Base-by-base conservation (phyloP, 768 basidiomycete species). In the Lactifluus pinguis region DNA sequence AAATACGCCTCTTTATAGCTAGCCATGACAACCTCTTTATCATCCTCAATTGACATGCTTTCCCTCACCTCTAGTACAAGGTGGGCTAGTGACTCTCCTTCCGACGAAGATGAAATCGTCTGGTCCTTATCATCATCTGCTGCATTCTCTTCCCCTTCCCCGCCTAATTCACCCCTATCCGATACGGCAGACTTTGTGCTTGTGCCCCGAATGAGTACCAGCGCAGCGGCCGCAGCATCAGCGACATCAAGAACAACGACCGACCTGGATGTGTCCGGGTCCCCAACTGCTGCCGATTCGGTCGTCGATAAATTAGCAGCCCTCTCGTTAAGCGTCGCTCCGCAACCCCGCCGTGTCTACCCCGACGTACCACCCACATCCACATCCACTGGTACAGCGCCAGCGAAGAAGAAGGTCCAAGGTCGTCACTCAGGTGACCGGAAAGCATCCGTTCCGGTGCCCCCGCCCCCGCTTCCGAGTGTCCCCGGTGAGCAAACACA, bases 221-320 rank as follows among this genome's bases (percentile, higher is more conserved):
- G 83, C 53, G 68, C 83, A 55, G 72, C 83, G 3, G 79, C 67
- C 75, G 78, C 52, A 80, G 82, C 60, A 80, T 77, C 67, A 75
- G 78, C 52, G 80, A 82, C 60, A 80, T 77, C 68, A 76, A n/a
- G n/a, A n/a, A 83, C 57, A 69, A 83, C 54, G 9, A 6, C 34
- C 21, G 32, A 32, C 11, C 11, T 14, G 39, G 4, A 39, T 2
- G 25, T 14, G 9, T 30, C 55, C 7, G 14, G 4, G 10, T 47
- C 45, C 11, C 47, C 54, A 13, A 29, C 49, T 0, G 25, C 45
- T 15, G 55, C 41, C 6, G 14, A 53, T 8, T n/a, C 15, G 11
- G 36, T 53, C 39, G 56, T 57, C 7, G 41, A 49, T 0, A 38
- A 29, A 13, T 49, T 62, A 21, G 56, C 56, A 2, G 34, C 52